Base-by-base conservation (phyloP, 371 early-diverging fungal genomes). In the Haplosporangium sp. region DNA sequence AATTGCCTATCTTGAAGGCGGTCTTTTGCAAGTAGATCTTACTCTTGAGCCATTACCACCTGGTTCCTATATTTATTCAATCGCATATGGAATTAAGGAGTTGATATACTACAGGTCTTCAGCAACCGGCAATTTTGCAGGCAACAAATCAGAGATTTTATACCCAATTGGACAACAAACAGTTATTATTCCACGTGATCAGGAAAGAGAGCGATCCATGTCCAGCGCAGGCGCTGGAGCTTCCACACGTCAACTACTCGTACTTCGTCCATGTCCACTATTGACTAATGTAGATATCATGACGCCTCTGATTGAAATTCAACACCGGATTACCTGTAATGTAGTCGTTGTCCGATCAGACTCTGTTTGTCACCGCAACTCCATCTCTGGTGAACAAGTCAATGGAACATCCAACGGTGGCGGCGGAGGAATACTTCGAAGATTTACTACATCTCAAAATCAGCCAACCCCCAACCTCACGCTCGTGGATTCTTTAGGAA, bases 121-220 rank as follows among this genome's bases (percentile, higher is more conserved):
- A 7, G 74, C 81, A 4, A 68, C 71, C 13, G 81, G 81, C 8
- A 79, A 71, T 67, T 17, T 57, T 40, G 61, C 74, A 34, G 81
- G 74, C 50, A 79, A 74, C 71, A 79, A 79, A 68, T 71, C 74
- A 56, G 74, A 79, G 75, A 74, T 74, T 71, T 39, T 79, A 71
- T 79, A 79, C 71, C 81, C 81, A 37, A 65, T 74, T 64, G 81
- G 81, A 56, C 81, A 79, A 65, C 81, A 79, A 37, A 79, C 72
- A 4, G 81, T 79, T 47, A 74, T 79, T 47, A 74, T 79, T 42
- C 81, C 81, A 2, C 74, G 81, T 7, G 81, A 79, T 35, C 68
- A 52, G 48, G 72, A 74, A 15, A 57, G 81, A 20, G 81, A 79
- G 56, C 58, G 74, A 39, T 48, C 71, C 61, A 79, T 79, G 81